Evolutionary conservation across 2,329 filamentous ascomycete genomes (phyloP).

Genomic region (Massarina eburnea): DNA sequence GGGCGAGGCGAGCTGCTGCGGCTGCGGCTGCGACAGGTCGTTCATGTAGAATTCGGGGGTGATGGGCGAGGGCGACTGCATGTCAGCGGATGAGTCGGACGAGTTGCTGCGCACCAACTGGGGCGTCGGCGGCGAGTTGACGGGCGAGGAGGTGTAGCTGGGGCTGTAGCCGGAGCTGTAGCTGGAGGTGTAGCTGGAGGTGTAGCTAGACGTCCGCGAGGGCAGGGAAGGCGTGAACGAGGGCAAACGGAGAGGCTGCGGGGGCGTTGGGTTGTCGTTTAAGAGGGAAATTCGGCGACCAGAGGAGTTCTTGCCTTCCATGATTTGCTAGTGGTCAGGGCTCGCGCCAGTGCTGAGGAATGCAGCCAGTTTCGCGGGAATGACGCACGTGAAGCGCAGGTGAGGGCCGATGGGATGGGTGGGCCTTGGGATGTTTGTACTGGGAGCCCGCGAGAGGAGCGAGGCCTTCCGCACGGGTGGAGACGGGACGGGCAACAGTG

Average conservation of each 20-base stretch:
- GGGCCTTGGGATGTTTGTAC: too few species aligned
- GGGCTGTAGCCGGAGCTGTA: too few species aligned
- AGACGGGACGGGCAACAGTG: neutral
- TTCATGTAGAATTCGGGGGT: slow-evolving; percentile 47
- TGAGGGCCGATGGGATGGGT: neutral
- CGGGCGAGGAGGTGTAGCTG: slow-evolving; percentile 50
- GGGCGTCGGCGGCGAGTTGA: slow-evolving; percentile 50
- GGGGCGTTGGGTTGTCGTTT: slow-evolving; percentile 47
- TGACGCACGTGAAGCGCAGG: slow-evolving; percentile 22
- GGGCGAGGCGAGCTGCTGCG: slow-evolving; percentile 23
- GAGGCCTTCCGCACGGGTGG: too few species aligned
- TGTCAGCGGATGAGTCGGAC: slow-evolving; percentile 46
- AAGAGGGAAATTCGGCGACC: slow-evolving; percentile 54
- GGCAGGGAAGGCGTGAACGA: slow-evolving; percentile 40
- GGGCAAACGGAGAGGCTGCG: slow-evolving; percentile 35
- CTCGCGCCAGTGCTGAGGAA: slow-evolving; percentile 32
- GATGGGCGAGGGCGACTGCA: slow-evolving; percentile 50
- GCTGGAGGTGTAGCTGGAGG: too few species aligned
- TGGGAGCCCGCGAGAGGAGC: too few species aligned
- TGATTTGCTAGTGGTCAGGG: slow-evolving; percentile 35
- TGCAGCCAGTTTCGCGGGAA: slow-evolving; percentile 22
- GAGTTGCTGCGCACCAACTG: slow-evolving; percentile 50
- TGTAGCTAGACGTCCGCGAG: slow-evolving; percentile 48
- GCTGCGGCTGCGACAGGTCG: slow-evolving; percentile 9
- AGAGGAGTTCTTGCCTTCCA: slow-evolving; percentile 55